phyloP scores from a whole-genome alignment of 805 yeast species.

The Starmerella apis region DNA sequence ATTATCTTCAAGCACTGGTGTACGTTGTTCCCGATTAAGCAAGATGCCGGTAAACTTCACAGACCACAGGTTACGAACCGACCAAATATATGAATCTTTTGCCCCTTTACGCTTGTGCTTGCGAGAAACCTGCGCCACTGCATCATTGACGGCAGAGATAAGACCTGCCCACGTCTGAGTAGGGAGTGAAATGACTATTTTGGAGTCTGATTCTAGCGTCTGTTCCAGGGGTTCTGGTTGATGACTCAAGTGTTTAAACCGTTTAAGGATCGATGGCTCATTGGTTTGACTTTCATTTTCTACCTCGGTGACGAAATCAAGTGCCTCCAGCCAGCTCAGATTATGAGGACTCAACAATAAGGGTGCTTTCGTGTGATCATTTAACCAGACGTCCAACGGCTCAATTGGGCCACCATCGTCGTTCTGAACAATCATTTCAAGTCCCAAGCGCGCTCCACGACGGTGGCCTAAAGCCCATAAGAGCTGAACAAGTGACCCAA shows the following conservation, averaged over 20 bases:
- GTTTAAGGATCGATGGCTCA: slow-evolving; percentile 3
- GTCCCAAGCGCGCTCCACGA: slow-evolving; percentile 20
- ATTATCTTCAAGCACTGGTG: not conserved
- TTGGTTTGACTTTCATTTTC: not conserved
- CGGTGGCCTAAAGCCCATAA: slow-evolving; percentile 17
- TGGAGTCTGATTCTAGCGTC: slow-evolving; percentile 1
- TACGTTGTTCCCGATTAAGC: not conserved
- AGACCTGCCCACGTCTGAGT: slow-evolving; percentile 14
- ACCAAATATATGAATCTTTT: slow-evolving; percentile 14
- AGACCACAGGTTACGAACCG: slow-evolving; percentile 12
- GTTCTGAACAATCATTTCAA: slow-evolving; percentile 22
- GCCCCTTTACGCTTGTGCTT: slow-evolving; percentile 7
- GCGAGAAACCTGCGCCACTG: slow-evolving; percentile 4
- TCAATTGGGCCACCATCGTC: slow-evolving; percentile 17
- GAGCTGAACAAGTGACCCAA: slow-evolving; percentile 16
- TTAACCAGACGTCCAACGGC: slow-evolving; percentile 14
- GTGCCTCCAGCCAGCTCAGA: slow-evolving; percentile 11
- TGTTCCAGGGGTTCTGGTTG: not conserved
- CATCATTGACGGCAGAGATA: slow-evolving; percentile 7
- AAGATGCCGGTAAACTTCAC: slow-evolving; percentile 10
- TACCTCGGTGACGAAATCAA: slow-evolving; percentile 11
- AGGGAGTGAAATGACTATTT: slow-evolving; percentile 3
- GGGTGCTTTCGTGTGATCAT: not conserved
- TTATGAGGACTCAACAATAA: slow-evolving; percentile 20
- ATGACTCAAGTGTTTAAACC: not conserved